A percentile compares a stretch with the other conserved stretches of the same genome.
Evolutionary conservation across 192 early-diverging fungal species (phyloP).

Genomic region (Pilaira anomala): DNA sequence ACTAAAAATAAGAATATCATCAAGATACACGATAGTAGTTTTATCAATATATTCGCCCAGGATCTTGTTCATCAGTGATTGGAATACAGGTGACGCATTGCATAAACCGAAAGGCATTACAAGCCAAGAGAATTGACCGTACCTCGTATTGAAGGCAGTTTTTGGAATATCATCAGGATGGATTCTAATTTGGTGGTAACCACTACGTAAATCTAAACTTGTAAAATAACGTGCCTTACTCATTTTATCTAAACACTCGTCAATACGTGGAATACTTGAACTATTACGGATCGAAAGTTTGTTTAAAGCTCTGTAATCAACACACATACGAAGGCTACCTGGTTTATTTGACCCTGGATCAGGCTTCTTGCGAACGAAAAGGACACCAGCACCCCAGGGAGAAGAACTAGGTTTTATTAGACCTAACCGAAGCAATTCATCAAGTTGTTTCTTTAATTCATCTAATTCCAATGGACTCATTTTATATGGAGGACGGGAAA

Average conservation of each 20-base stretch:
- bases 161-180: conserved; percentile 21
- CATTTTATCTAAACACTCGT: conserved; percentile 39
- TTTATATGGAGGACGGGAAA: conserved; percentile 20
- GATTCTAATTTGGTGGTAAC: conserved; percentile 28
- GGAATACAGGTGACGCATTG: conserved; percentile 26
- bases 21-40: conserved; percentile 37
- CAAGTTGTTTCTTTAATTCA: conserved; percentile 8
- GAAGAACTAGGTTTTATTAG: conserved; percentile 16
- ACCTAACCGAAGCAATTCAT: conserved; percentile 6
- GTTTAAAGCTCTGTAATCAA: conserved; percentile 53
- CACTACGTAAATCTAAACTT: conserved; percentile 35
- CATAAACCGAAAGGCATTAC: conserved; percentile 38
- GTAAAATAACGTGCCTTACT: conserved; percentile 25
- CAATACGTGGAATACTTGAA: conserved; percentile 42
- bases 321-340: conserved; percentile 40
- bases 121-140: conserved; percentile 36
- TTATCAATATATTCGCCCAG: neutral
- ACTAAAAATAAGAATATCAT: conserved; percentile 42
- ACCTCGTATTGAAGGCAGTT: conserved; percentile 28
- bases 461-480: conserved; percentile 20
- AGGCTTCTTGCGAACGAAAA: conserved; percentile 44
- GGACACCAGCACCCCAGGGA: conserved; percentile 15
- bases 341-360: conserved; percentile 2
- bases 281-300: conserved; percentile 38
- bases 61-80: conserved; percentile 4